Evolutionary conservation across 2,329 filamentous ascomycete genomes (phyloP).

Genomic region (Dactylonectria estremocensis): DNA sequence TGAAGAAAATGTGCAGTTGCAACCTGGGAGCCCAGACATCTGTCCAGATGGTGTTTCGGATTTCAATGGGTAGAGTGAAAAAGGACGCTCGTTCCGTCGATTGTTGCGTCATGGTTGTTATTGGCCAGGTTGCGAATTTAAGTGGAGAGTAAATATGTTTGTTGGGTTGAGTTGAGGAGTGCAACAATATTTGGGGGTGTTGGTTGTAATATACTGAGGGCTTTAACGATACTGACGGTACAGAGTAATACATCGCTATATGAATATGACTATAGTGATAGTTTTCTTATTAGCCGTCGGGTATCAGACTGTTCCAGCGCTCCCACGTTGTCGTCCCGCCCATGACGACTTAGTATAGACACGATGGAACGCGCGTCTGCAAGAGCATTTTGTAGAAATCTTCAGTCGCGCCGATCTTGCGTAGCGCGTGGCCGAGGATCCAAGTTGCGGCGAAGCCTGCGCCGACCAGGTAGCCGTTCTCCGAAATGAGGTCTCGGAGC

Average conservation of each 20-base stretch:
- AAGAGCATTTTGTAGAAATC: constrained; percentile 60
- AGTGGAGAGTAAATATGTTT: background rate
- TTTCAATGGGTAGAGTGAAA: background rate
- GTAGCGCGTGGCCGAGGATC: constrained; percentile 48
- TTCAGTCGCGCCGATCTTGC: constrained; percentile 45
- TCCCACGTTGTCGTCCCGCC: constrained; percentile 66
- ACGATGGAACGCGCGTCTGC: constrained; percentile 61
- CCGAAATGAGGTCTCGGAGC: too few relatives aligned
- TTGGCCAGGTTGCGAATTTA: background rate
- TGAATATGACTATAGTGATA: too few relatives aligned
- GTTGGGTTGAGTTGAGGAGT: background rate
- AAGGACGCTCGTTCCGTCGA: background rate
- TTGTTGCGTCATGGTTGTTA: background rate
- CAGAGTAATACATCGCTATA: too few relatives aligned
- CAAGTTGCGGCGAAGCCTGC: too few relatives aligned
- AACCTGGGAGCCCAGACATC: constrained; percentile 23
- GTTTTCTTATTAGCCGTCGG: too few relatives aligned
- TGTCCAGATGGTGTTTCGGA: constrained; percentile 18
- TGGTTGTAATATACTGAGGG: background rate
- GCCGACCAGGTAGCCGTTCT: too few relatives aligned
- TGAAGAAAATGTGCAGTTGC: constrained; percentile 18
- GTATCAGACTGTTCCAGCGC: constrained; percentile 63
- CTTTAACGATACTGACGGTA: too few relatives aligned
- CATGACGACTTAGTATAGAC: constrained; percentile 64
- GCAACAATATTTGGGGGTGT: background rate